Evolutionary conservation across 805 yeast species (phyloP).

Genomic region (Nakazawaea ishiwadae): DNA sequence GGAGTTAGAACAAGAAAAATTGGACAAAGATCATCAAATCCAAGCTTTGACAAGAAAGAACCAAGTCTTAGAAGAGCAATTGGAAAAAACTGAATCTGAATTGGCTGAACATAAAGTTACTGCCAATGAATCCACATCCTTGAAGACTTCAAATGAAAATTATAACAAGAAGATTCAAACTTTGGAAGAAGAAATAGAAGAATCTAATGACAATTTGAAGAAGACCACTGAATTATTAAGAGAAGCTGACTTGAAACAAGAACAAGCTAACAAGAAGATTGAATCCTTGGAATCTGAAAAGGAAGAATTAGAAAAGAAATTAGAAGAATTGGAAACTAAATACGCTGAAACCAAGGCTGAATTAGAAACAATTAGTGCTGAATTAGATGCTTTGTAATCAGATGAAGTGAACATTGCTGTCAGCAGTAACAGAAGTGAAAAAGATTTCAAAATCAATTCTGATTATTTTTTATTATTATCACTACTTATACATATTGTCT

Average conservation of each 20-base stretch:
- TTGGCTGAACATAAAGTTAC: conserved; percentile 74
- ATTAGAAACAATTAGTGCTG: conserved; percentile 94
- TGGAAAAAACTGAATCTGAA: conserved; percentile 73
- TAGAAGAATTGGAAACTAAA: conserved; percentile 80
- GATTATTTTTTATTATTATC: not conserved
- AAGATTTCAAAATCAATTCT: not conserved
- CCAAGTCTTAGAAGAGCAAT: conserved; percentile 77
- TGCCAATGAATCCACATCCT: conserved; percentile 86
- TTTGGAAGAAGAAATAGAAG: conserved; percentile 89
- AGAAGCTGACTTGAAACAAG: conserved; percentile 93
- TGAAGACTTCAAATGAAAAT: conserved; percentile 86
- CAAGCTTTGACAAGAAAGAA: conserved; percentile 90
- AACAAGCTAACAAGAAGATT: conserved; percentile 92
- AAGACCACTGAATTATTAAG: conserved; percentile 92
- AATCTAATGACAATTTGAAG: conserved; percentile 83
- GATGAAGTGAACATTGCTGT: not conserved
- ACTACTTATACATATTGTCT: not conserved
- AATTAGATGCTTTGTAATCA: conserved; percentile 70
- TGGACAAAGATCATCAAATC: conserved; percentile 93
- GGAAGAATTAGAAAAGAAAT: conserved; percentile 85
- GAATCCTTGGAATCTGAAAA: conserved; percentile 88
- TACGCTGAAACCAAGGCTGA: conserved; percentile 85
- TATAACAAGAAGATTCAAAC: conserved; percentile 84
- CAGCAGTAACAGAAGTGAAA: no score
- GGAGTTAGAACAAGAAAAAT: conserved; percentile 85